A percentile compares a stretch with the other conserved stretches of the same genome.
Conservation (phyloP, 345 rosid genomes). For the Lepidium aucheri region DNA sequence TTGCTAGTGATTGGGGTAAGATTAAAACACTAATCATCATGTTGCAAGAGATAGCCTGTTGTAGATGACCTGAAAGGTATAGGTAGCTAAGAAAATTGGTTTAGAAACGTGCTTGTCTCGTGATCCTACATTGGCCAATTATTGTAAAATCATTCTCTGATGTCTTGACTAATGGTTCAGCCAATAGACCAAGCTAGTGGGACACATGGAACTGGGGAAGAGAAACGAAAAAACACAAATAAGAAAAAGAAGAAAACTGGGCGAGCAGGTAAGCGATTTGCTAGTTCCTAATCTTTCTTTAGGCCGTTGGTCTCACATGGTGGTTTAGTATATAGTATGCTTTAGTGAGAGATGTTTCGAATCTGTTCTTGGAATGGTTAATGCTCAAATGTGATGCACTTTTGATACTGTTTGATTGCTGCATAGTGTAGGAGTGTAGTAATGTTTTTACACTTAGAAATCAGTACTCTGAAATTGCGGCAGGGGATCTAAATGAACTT, state of each 20-base stretch:
- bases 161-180: constrained; percentile 24
- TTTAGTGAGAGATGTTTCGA: neutral
- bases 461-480: neutral
- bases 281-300: neutral
- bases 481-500: neutral
- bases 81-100: neutral
- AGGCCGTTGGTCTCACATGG: neutral
- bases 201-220: constrained; percentile 27
- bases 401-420: neutral
- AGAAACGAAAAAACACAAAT: constrained; percentile 25
- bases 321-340: neutral
- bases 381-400: neutral
- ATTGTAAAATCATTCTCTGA: constrained; percentile 12
- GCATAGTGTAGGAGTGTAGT: neutral
- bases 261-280: constrained; percentile 31
- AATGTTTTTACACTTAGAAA: neutral
- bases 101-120: neutral
- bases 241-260: constrained; percentile 35
- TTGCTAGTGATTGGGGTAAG: neutral
- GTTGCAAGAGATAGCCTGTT: neutral
- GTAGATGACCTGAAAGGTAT: neutral
- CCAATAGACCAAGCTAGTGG: constrained; percentile 24
- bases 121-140: neutral
- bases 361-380: neutral
- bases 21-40: neutral